Base-by-base conservation (phyloP, 2,329 filamentous ascomycete species). In the Orbilia javanica region DNA sequence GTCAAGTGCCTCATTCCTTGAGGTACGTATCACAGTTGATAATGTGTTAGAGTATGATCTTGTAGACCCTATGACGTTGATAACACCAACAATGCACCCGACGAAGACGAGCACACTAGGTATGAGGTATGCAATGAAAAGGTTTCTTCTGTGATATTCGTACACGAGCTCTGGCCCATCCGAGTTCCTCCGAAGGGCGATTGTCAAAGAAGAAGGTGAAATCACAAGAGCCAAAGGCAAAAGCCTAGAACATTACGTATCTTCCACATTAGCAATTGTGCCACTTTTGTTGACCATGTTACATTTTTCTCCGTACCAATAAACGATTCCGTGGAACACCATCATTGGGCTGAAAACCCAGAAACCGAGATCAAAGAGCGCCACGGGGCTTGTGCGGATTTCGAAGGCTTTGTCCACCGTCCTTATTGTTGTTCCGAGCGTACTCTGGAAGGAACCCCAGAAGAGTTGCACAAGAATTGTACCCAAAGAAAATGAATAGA, bases 11-110 rank as follows among this genome's bases (percentile, higher is more conserved):
- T 48, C 15, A 13, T 57, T 75, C 18, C 71, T 42, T 20, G 63
- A 68, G 1, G 55, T 52, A n/a, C 71, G 71, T 25, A 68, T 75
- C 15, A 75, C 63, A 8, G 71, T 75, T 4, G 71, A 75, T 36
- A 75, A 15, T 27, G 57, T 68, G 44, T 50, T 75, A 4, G 71
- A 75, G 46, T 66, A 75, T 25, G 71, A 34, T n/a, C 36, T 64
- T 20, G 63, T 57, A 3, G 63, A 27, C 20, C 55, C 42, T 0
- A 63, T 18, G 15, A 75, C 57, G n/a, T 57, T 46, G 18, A 63
- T 34, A n/a, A 69, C 29, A 29, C 63, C 52, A 27, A 52, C 31
- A 46, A 75, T 34, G 36, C 52, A 75, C 8, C 63, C 44, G 3
- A 46, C 53, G 13, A 68, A 29, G 18, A 65, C 67, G 8, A 75